Conservation (phyloP, 768 basidiomycete species). For the Naganishia randhawae region DNA sequence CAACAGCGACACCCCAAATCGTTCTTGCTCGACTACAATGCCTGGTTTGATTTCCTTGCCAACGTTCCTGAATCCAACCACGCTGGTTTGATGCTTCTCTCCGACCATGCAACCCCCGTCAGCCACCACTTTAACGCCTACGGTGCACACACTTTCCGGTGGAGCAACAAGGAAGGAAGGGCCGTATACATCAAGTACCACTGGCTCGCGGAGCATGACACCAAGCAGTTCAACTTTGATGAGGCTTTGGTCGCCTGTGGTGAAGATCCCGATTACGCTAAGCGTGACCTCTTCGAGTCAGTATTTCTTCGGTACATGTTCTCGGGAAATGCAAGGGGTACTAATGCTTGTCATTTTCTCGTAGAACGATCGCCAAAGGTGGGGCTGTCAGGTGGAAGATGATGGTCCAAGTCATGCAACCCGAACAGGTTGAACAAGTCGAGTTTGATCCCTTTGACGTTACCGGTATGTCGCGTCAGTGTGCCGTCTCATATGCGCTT, state of each 20-base stretch:
- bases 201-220: slow-evolving; percentile 36
- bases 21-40: slow-evolving; percentile 46
- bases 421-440: slow-evolving; percentile 38
- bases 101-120: slow-evolving; percentile 45
- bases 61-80: slow-evolving; percentile 45
- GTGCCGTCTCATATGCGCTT: background rate
- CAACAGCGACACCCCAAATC: slow-evolving; percentile 48
- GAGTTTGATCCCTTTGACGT: slow-evolving; percentile 47
- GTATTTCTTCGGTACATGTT: background rate
- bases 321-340: background rate
- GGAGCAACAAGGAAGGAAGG: slow-evolving; percentile 39
- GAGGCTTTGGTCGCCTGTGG: slow-evolving; percentile 39
- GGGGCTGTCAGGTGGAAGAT: slow-evolving; percentile 42
- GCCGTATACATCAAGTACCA: slow-evolving; percentile 44
- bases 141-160: slow-evolving; percentile 41
- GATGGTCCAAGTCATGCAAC: slow-evolving; percentile 45
- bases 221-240: slow-evolving; percentile 42
- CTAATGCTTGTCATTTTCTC: background rate
- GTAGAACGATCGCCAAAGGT: slow-evolving; percentile 40
- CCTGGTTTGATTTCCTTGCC: slow-evolving; percentile 48
- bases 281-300: slow-evolving; percentile 44
- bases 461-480: slow-evolving; percentile 39
- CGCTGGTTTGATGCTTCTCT: slow-evolving; percentile 45
- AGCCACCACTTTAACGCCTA: slow-evolving; percentile 36
- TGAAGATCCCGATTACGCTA: slow-evolving; percentile 47